Base-by-base conservation (phyloP, 176 grass and related monocot genomes). In the Hyparrhenia diplandra region DNA sequence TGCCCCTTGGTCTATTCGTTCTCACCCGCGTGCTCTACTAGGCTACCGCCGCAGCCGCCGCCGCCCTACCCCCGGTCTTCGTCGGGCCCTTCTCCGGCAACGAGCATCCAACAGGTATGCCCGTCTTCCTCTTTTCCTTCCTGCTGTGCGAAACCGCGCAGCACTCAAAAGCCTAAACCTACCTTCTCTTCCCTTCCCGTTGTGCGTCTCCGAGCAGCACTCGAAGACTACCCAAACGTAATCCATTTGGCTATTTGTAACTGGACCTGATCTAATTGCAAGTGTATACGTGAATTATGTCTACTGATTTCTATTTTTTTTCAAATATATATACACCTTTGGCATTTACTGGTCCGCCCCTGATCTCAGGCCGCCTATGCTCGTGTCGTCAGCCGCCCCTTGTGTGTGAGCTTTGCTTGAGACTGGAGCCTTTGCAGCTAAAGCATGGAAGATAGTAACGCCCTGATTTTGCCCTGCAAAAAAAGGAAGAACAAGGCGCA, bases 401-500 rank as follows among this genome's bases (percentile, higher is more conserved):
- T 29, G 11, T 36, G 8, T 21, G 24, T n/a, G 74, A 37, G 17
- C 61, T 69, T 39, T 51, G 23, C 21, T 40, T 77, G 71, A 77
- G 13, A 40, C 42, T 87, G 18, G 1, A 0, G 71, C 20, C 14
- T 31, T 80, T 79, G 41, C 80, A 90, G 86, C 45, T 85, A 75
- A 47, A 82, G 43, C 67, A 81, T 76, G 59, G 89, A 92, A 20
- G 83, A 87, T 70, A 97, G 93, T 76, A 99, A 99, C 71, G 73
- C 76, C 0, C 37, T 84, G 82, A 73, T 99, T 82, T 67, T 99
- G 69, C 89, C 88, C 18, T 88, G 86, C 82, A 99, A 84, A 35
- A 99, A 84, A 35, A 90, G 74, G 83, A 95, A 91, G 74, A 80
- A 85, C 37, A 98, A 93, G 71, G 66, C 46, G 6, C 88, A 93